Evolutionary conservation across 1,284 basidiomycete species (phyloP), one percentile per base, ranked within the genome.

Genomic region (Agroathelia rolfsii): DNA sequence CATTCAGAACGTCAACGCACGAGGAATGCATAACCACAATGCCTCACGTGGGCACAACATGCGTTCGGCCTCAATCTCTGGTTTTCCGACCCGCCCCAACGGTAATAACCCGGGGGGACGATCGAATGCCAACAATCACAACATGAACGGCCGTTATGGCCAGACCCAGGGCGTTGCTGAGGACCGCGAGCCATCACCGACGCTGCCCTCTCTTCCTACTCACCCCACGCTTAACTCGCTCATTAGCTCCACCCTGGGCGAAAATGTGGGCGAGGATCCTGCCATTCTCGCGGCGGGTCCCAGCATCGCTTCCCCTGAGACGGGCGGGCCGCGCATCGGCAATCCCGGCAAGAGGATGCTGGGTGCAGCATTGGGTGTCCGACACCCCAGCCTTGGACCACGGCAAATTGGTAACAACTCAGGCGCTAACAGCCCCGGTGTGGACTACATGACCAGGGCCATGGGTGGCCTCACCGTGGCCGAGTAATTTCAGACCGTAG

Each of bases 341-440:
- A 79, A 87, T 53, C 80, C 83, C 21, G 83, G 80, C 29, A 83
- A 82, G 61, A 67, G 83, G 47, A 87, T 87, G 82, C 64, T 87
- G 21, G 84, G 82, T 30, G 77, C 77, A 37, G 83, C 82, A 19
- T 62, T 87, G 40, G 84, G 83, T 30, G 67, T 87, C 35, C 68
- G 82, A 55, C 82, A 85, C 56, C 83, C 83, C 15, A 64, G 66
- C 23, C 60, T 85, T 35, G 69, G 67, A 13, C 71, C 76, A 23
- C 69, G 80, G 40, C 52, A 69, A 28, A 48, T 77, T 46, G 65
- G 65, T 30, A 55, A 52, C 40, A 30, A 32, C 7, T 14, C 37
- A 5, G 39, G 42, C n/a, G 35, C 37, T 8, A 29, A 32, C 13
- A 41, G 42, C 33, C 46, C 53, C 30, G 36, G 40, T 22, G 30